Evolutionary conservation across 108 stramenopile species (phyloP).

Genomic region (Conticribra guillardii): DNA sequence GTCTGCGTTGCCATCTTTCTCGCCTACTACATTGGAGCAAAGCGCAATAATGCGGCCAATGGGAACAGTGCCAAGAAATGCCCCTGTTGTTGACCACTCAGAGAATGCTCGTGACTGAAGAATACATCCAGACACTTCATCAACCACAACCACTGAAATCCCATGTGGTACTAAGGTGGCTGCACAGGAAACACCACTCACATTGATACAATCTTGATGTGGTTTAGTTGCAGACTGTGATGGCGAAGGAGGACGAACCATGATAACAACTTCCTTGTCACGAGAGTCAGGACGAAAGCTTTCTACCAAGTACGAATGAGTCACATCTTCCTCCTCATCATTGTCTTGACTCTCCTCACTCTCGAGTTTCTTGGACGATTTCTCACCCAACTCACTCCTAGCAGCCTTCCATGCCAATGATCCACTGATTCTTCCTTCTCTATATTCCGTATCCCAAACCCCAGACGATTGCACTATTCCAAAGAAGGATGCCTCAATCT

Average conservation of each 20-base stretch:
- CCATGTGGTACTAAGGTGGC: constrained; percentile 44
- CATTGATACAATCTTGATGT: constrained; percentile 33
- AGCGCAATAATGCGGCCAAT: constrained; percentile 64
- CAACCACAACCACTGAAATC: constrained; percentile 70
- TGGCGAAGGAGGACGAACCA: constrained; percentile 27
- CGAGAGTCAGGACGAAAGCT: constrained; percentile 54
- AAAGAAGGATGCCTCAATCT: constrained; percentile 40
- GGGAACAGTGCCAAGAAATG: constrained; percentile 61
- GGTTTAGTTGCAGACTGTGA: not conserved
- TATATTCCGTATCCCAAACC: constrained; percentile 46
- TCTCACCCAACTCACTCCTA: constrained; percentile 64
- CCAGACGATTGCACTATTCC: constrained; percentile 33
- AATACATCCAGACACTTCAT: constrained; percentile 66
- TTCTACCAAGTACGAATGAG: constrained; percentile 56
- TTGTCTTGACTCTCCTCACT: constrained; percentile 24
- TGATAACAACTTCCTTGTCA: constrained; percentile 21
- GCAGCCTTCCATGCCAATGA: constrained; percentile 72
- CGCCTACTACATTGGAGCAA: too few relatives aligned
- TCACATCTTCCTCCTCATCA: constrained; percentile 6
- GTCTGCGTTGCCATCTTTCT: too few relatives aligned
- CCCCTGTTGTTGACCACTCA: constrained; percentile 45
- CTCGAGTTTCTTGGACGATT: not conserved
- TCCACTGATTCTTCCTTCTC: constrained; percentile 65
- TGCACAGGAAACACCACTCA: constrained; percentile 59
- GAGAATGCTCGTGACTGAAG: constrained; percentile 69